Percentiles rank a stretch among this genome's conserved stretches.
Conservation (phyloP, 2,329 filamentous ascomycete species). For the Fusarium veterinarium region DNA sequence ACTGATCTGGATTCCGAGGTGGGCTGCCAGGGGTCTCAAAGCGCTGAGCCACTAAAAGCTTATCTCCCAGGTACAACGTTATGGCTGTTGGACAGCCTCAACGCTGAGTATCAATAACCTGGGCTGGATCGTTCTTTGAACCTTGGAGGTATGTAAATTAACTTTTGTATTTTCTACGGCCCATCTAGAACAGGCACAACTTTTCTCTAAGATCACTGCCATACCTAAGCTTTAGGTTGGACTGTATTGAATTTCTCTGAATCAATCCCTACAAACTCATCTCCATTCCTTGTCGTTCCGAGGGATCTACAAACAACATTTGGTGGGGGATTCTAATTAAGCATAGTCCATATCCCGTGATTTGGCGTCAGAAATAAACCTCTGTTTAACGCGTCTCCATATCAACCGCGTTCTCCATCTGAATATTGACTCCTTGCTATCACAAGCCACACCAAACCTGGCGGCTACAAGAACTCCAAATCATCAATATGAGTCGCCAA, state of each 20-base stretch:
- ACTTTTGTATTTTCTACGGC: neutral
- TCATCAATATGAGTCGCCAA: slow-evolving; percentile 73
- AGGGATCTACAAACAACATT: slow-evolving; percentile 22
- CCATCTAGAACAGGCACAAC: neutral
- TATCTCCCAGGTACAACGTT: slow-evolving; percentile 11
- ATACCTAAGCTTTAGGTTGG: neutral
- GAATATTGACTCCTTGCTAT: neutral
- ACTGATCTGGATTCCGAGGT: slow-evolving; percentile 19
- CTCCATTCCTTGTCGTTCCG: slow-evolving; percentile 5
- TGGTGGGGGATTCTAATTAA: slow-evolving; percentile 14
- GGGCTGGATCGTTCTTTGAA: neutral
- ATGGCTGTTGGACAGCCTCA: neutral
- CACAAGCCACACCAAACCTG: neutral
- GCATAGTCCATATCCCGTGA: slow-evolving; percentile 26
- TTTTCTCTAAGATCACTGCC: neutral
- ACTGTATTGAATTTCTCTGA: neutral
- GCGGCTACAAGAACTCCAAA: neutral
- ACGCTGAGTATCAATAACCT: neutral
- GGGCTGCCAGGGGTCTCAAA: slow-evolving; percentile 24
- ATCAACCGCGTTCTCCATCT: slow-evolving; percentile 16
- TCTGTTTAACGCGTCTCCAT: slow-evolving; percentile 20
- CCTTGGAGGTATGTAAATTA: slow-evolving; percentile 8
- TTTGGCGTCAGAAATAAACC: slow-evolving; percentile 21
- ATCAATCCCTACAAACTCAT: neutral
- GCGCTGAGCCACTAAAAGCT: slow-evolving; percentile 35